These are phyloP conservation scores for Dioscorea dumetorum DNA, from an alignment of 106 monocot genomes.

Conservation along the genomic window DNA sequence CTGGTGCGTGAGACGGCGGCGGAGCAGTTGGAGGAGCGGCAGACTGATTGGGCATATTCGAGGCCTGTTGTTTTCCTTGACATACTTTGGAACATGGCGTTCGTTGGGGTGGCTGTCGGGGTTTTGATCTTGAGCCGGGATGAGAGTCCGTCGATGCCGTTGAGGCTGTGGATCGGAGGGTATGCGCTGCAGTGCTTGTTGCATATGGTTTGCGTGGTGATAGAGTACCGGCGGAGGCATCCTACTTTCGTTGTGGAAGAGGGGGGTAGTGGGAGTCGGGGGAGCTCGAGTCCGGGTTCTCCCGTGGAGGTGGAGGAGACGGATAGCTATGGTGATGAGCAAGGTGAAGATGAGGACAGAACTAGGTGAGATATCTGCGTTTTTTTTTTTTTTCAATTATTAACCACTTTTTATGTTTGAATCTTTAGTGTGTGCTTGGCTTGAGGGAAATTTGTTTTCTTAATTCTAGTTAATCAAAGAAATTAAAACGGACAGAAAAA, in stretches of 20 bases:
- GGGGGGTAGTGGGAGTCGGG: slow-evolving; percentile 1
- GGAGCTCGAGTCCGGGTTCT: neutral
- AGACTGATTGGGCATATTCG: slow-evolving; percentile 19
- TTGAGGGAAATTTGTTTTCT: too few relatives aligned
- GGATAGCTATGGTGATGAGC: neutral
- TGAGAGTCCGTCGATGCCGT: slow-evolving; percentile 10
- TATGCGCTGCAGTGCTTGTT: slow-evolving; percentile 18
- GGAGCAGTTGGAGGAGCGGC: slow-evolving; percentile 19
- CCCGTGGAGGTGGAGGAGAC: neutral
- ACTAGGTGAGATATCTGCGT: slow-evolving; percentile 4
- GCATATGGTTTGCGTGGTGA: slow-evolving; percentile 8
- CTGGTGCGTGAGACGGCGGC: slow-evolving; percentile 15
- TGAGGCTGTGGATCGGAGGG: slow-evolving; percentile 8
- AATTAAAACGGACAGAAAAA: too few relatives aligned
- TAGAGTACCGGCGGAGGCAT: slow-evolving; percentile 13
- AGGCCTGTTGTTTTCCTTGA: slow-evolving; percentile 12
- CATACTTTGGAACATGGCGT: slow-evolving; percentile 12
- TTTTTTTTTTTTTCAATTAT: too few relatives aligned
- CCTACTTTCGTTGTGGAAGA: neutral
- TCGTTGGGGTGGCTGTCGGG: slow-evolving; percentile 7
- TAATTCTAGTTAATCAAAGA: too few relatives aligned
- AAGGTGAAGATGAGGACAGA: neutral
- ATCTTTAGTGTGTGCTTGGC: too few relatives aligned
- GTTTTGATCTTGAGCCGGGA: slow-evolving; percentile 3
- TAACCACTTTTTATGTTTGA: too few relatives aligned